Percentiles rank a stretch among this genome's conserved stretches.
Conservation (phyloP, 306 rosid species). For the Prunus mira region DNA sequence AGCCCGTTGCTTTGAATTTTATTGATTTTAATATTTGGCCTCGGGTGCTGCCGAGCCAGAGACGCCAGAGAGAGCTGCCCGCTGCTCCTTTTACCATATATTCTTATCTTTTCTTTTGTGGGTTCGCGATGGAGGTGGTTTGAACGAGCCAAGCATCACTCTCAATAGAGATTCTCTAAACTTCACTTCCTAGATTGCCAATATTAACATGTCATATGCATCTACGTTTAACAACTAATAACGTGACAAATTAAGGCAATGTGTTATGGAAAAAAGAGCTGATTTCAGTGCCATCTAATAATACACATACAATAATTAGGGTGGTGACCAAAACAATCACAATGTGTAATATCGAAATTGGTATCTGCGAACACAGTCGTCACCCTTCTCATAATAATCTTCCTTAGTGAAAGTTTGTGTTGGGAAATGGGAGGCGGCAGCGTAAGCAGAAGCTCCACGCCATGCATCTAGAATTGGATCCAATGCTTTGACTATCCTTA, state of each 20-base stretch:
- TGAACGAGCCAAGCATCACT: no score
- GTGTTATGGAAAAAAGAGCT: background rate
- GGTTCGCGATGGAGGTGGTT: no score
- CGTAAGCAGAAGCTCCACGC: constrained; percentile 90
- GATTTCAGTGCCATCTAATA: constrained; percentile 5
- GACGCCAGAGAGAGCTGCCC: no score
- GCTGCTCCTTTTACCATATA: no score
- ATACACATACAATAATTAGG: constrained; percentile 10
- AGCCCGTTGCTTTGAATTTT: constrained; percentile 23
- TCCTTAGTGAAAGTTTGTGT: constrained; percentile 73
- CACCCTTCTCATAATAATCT: constrained; percentile 87
- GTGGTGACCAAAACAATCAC: background rate
- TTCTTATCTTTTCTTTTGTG: no score
- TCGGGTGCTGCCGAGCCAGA: background rate
- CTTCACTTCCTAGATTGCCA: background rate
- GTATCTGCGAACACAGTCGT: constrained; percentile 78
- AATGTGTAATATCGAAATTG: constrained; percentile 55
- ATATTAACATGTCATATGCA: background rate
- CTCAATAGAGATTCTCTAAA: no score
- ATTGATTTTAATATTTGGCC: background rate
- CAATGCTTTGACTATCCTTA: constrained; percentile 68
- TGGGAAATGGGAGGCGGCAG: constrained; percentile 56
- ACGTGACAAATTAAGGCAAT: constrained; percentile 1
- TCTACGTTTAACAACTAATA: background rate
- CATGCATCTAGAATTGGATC: constrained; percentile 93